Conservation (phyloP, 805 yeast genomes). For the Jamesozyma hellenica region DNA sequence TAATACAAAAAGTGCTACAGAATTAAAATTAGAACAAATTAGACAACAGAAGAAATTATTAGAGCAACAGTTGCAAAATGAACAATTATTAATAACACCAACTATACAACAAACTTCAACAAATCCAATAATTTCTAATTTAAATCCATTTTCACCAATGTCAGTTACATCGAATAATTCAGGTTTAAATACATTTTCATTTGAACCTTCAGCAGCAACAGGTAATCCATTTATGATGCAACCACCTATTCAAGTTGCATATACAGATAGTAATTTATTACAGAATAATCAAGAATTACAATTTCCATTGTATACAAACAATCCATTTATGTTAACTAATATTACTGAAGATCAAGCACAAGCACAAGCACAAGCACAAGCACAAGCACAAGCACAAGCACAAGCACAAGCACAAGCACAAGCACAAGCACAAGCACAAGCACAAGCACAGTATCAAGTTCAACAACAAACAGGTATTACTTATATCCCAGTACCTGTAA, state of each 20-base stretch:
- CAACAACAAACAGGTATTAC: conserved; percentile 5
- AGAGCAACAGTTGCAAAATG: conserved; percentile 27
- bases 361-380: conserved; percentile 8
- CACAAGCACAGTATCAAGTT: conserved; percentile 6
- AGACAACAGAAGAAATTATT: conserved; percentile 24
- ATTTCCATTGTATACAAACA: conserved; percentile 8
- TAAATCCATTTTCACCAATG: conserved; percentile 27
- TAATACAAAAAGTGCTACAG: conserved; percentile 17
- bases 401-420: conserved; percentile 3
- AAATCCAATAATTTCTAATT: conserved; percentile 12
- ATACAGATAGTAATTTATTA: neutral
- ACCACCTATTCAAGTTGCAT: conserved; percentile 7
- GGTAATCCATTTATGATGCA: conserved; percentile 18
- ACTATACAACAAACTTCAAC: conserved; percentile 22
- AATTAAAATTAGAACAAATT: conserved; percentile 26
- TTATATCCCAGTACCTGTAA: conserved; percentile 10
- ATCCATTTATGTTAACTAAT: conserved; percentile 31
- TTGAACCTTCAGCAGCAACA: conserved; percentile 14
- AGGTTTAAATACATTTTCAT: conserved; percentile 23
- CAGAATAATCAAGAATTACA: conserved; percentile 12
- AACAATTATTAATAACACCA: conserved; percentile 23
- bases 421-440: conserved; percentile 9
- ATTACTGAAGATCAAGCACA: conserved; percentile 9
- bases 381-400: neutral
- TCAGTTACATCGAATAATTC: conserved; percentile 13